phyloP scores from a whole-genome alignment of 2,329 filamentous ascomycete species.

The Epichloe gansuensis region DNA sequence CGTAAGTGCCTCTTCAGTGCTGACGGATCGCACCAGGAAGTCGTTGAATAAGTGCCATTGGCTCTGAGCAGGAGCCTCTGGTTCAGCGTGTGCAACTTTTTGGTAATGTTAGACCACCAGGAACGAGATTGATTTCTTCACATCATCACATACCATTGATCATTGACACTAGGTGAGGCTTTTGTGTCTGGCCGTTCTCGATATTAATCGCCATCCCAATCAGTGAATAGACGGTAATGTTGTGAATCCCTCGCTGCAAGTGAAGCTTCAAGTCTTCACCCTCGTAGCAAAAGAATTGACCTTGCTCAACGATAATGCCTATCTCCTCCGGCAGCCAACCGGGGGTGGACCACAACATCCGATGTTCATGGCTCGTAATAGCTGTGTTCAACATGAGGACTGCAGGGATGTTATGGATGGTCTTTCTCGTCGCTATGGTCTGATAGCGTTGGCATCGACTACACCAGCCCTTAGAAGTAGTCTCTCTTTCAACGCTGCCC shows the following conservation, averaged over 20 bases:
- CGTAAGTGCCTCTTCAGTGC: conserved; percentile 69
- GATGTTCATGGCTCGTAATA: conserved; percentile 57
- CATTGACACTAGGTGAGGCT: conserved; percentile 81
- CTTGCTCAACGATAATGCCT: conserved; percentile 77
- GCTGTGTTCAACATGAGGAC: conserved; percentile 85
- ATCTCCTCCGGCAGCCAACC: conserved; percentile 92
- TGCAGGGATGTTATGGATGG: conserved; percentile 66
- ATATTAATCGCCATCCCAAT: conserved; percentile 85
- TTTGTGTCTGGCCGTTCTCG: conserved; percentile 71
- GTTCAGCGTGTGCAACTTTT: conserved; percentile 52
- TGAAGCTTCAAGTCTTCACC: conserved; percentile 77
- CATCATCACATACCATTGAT: conserved; percentile 53
- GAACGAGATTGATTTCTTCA: neutral
- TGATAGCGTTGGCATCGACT: conserved; percentile 84
- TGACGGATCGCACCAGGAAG: conserved; percentile 74
- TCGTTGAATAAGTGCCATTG: conserved; percentile 98
- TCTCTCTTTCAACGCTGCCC: conserved; percentile 78
- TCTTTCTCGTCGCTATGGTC: conserved; percentile 71
- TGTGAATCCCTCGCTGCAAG: conserved; percentile 64
- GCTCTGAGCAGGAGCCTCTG: conserved; percentile 43
- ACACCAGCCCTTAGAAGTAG: conserved; percentile 86
- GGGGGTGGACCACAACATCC: conserved; percentile 73
- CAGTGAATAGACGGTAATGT: conserved; percentile 80
- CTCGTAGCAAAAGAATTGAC: conserved; percentile 92
- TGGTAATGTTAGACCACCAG: conserved; percentile 1